These are phyloP conservation scores for Botryotinia convoluta DNA, from an alignment of 2,329 filamentous ascomycete genomes.

Conservation along the genomic window DNA sequence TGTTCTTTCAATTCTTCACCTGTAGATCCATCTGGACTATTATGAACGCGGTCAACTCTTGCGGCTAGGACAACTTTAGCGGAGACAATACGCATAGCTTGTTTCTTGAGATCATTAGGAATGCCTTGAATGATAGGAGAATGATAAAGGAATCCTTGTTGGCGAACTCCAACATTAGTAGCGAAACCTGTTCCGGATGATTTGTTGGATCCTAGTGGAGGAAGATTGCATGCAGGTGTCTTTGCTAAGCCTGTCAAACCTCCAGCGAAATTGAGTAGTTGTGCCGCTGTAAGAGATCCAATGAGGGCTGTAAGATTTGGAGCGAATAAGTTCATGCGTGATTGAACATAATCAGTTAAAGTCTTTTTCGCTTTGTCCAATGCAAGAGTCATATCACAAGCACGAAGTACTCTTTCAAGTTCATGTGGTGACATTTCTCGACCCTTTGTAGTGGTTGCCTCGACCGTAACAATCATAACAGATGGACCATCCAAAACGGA, in stretches of 20 bases:
- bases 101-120: conserved; percentile 81
- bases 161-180: conserved; percentile 85
- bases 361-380: conserved; percentile 84
- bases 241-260: conserved; percentile 86
- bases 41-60: conserved; percentile 82
- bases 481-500: conserved; percentile 83
- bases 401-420: conserved; percentile 68
- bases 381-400: conserved; percentile 84
- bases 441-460: conserved; percentile 86
- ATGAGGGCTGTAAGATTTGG: conserved; percentile 90
- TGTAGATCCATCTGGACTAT: conserved; percentile 74
- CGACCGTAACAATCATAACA: conserved; percentile 92
- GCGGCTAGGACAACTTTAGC: conserved; percentile 93
- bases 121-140: conserved; percentile 85
- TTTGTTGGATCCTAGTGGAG: conserved; percentile 87
- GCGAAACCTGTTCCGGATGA: conserved; percentile 76
- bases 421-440: conserved; percentile 73
- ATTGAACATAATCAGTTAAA: conserved; percentile 91
- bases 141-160: conserved; percentile 91
- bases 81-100: conserved; percentile 92
- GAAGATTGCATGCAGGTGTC: conserved; percentile 88
- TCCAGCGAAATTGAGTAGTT: conserved; percentile 92
- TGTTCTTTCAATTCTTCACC: conserved; percentile 80
- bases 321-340: conserved; percentile 93
- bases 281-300: conserved; percentile 87